A percentile compares a stretch with the other conserved stretches of the same genome.
These are phyloP conservation scores for Coemansia erecta DNA, from an alignment of 192 early-diverging fungal species.

Conservation along the genomic window DNA sequence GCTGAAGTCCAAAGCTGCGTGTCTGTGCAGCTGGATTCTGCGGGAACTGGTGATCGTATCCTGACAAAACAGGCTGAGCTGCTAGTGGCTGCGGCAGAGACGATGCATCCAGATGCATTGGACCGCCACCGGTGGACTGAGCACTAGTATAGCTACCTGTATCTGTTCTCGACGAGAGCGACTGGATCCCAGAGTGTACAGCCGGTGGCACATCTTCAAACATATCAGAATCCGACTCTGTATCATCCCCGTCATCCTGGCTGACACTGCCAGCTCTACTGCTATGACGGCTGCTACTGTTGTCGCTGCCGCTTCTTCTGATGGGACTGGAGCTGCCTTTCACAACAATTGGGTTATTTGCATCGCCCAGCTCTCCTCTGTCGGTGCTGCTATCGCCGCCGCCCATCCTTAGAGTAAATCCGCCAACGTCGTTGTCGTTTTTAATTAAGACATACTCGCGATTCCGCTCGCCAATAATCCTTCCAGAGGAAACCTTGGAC, in stretches of 20 bases:
- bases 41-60: too few species aligned
- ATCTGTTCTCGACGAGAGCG: too few species aligned
- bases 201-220: slow-evolving; percentile 54
- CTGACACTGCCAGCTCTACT: too few species aligned
- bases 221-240: slow-evolving; percentile 43
- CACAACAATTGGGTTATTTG: slow-evolving; percentile 1
- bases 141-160: too few species aligned
- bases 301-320: slow-evolving; percentile 18
- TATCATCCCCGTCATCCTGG: too few species aligned
- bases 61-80: too few species aligned
- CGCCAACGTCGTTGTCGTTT: slow-evolving; percentile 67
- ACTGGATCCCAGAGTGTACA: not conserved
- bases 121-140: too few species aligned
- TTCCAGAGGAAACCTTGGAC: slow-evolving; percentile 42
- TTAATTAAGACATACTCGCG: slow-evolving; percentile 84
- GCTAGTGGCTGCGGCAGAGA: too few species aligned
- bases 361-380: not conserved
- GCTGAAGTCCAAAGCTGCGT: not conserved
- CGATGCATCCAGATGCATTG: too few species aligned
- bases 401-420: slow-evolving; percentile 61
- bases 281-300: slow-evolving; percentile 8
- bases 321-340: slow-evolving; percentile 11
- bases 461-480: slow-evolving; percentile 80
- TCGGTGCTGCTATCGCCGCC: slow-evolving; percentile 6
- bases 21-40: not conserved